Base-by-base conservation (phyloP, 2,329 filamentous ascomycete species). In the Stromatinia cepivora region DNA sequence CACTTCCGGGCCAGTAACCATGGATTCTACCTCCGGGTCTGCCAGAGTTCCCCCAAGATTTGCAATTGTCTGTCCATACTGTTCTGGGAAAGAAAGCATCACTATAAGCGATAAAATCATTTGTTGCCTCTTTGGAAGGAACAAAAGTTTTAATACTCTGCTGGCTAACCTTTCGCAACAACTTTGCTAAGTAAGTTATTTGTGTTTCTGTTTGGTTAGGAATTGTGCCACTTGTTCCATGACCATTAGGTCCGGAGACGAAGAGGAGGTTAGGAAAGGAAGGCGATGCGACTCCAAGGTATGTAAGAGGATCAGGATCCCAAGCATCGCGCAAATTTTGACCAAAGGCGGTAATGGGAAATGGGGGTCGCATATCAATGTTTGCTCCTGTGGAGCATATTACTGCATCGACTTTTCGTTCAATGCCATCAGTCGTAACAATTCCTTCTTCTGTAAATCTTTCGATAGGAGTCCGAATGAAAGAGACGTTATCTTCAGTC, bases 1-100 rank as follows among this genome's bases (percentile, higher is more conserved):
- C 88, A 72, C 87, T 90, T 0, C 90, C 90, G 0, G 90, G 90
- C 86, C 90, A 93, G 9, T 91, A 76, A 0, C 89, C 90, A 71
- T 91, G 88, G 34, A 92, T 87, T 5, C 88, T 81, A 0, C 83
- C 85, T 0, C 89, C 89, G 0, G 88, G 85, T 8, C 80, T 80
- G 0, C 87, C 87, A 17, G 90, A 87, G 70, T 92, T 92, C 70
- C 90, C 90, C 90, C 90, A 92, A 0, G 87, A 90, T 53, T 85
- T 87, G 77, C 90, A 92, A 69, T 86, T 85, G 66, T 89, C 87
- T 0, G 83, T 82, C 69, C 89, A 78, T 1, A 87, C 85, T 0
- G 85, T 87, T 31, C 78, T 82, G 0, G 79, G 77, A 73, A 87
- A 87, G 76, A 87, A 88, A 0, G 83, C 82, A 72, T 87, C 84